Percentiles rank a stretch among this genome's conserved stretches.
Evolutionary conservation across 2,329 filamentous ascomycete genomes (phyloP).

Genomic region (Amesomyces nigricolor): DNA sequence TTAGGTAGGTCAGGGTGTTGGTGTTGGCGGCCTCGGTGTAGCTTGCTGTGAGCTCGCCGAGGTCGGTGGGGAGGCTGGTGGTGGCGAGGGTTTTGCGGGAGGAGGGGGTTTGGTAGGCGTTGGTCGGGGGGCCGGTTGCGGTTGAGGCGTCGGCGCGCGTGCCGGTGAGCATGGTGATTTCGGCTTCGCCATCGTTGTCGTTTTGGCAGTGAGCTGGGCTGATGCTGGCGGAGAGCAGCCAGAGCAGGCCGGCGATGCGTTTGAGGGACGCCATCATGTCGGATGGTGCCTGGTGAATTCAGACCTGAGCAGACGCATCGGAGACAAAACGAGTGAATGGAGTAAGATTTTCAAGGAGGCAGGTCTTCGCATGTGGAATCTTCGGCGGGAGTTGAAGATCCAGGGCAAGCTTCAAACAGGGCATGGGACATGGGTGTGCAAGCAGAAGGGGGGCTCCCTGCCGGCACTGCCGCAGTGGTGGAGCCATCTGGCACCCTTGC

Average conservation of each 20-base stretch:
- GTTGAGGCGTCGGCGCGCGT: slow-evolving; percentile 29
- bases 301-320: neutral
- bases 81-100: slow-evolving; percentile 40
- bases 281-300: neutral
- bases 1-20: slow-evolving; percentile 17
- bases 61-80: slow-evolving; percentile 23
- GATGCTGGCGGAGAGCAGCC: slow-evolving; percentile 16
- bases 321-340: neutral
- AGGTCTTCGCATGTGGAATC: neutral
- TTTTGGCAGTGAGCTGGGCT: slow-evolving; percentile 8
- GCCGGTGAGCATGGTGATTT: slow-evolving; percentile 36
- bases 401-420: slow-evolving; percentile 12
- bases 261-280: slow-evolving; percentile 16
- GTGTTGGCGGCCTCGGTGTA: slow-evolving; percentile 25
- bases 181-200: slow-evolving; percentile 26
- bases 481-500: slow-evolving; percentile 11
- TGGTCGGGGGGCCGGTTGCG: slow-evolving; percentile 35
- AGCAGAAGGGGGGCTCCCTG: neutral
- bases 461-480: slow-evolving; percentile 19
- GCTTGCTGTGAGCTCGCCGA: slow-evolving; percentile 28
- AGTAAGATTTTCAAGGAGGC: neutral
- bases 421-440: slow-evolving; percentile 1
- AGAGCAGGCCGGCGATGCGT: slow-evolving; percentile 17
- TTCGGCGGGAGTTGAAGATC: neutral
- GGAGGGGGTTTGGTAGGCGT: slow-evolving; percentile 40